Base-by-base conservation (phyloP, 179 eudicot species). In the Heliamphora ciliata region DNA sequence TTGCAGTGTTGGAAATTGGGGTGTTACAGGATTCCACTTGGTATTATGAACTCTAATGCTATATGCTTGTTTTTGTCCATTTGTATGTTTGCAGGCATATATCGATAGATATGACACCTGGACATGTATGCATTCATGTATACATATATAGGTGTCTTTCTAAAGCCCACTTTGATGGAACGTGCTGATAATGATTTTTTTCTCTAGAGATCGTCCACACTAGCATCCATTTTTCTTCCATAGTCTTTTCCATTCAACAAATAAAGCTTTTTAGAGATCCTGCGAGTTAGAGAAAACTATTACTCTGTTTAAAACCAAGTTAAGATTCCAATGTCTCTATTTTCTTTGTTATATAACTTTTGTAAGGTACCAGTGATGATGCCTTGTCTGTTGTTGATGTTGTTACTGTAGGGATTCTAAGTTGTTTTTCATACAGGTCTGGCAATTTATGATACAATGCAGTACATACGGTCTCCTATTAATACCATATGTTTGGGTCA, bases 371-470 rank as follows among this genome's bases (percentile, higher is more conserved):
- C 31, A 50, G 50, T 44, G 11, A 46, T 40, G 76, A 68, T 10
- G 10, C 52, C 10, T 54, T 0, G 46, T 80, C 1, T 31, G 69
- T 52, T 6, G 8, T 44, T 17, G 60, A n/a, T 56, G 46, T 10
- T 52, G 14, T 54, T 31, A 7, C 9, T 14, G 40, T 74, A 17
- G n/a, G 15, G 18, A 24, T n/a, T 51, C 15, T 83, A 0, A 8
- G 50, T 47, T 65, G 66, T 66, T 24, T 79, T 60, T 75, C 58
- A 65, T 87, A 79, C 83, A 95, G 98, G 98, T 86, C 98, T 95
- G 89, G 98, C 98, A 77, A 95, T 95, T 78, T 95, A 95, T 85
- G 98, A 95, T 77, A 93, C 98, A 44, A 95, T 95, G 98, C 98
- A 93, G 90, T 95, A 95, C 85, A 95, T 95, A 50, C 90, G 98